Conservation (phyloP, 805 yeast species). For the Pichia rugopelliculosa region DNA sequence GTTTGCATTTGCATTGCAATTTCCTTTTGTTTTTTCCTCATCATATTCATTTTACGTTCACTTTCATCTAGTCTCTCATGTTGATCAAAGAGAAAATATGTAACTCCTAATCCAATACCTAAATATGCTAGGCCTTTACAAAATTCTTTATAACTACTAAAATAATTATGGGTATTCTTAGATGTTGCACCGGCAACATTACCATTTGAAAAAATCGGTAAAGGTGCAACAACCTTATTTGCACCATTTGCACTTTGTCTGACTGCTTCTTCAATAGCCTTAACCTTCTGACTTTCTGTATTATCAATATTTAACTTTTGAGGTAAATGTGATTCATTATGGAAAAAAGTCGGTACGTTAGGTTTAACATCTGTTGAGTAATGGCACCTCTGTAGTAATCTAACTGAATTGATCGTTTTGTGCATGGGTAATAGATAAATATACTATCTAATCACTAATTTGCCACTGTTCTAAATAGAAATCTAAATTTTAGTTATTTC, state of each 20-base stretch:
- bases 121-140: constrained; percentile 11
- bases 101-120: constrained; percentile 8
- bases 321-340: constrained; percentile 3
- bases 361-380: not conserved
- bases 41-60: constrained; percentile 19
- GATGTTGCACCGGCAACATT: not conserved
- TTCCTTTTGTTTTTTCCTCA: constrained; percentile 25
- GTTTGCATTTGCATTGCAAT: constrained; percentile 42
- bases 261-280: not conserved
- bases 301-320: not conserved
- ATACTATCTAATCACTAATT: not conserved
- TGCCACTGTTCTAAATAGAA: not conserved
- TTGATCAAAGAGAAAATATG: constrained; percentile 11
- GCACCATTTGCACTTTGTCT: not conserved
- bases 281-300: not conserved
- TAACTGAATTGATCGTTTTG: not conserved
- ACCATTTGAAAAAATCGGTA: not conserved
- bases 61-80: constrained; percentile 19
- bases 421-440: not conserved
- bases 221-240: not conserved
- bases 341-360: constrained; percentile 6
- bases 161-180: not conserved
- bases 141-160: constrained; percentile 6
- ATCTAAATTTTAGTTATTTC: no score
- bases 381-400: not conserved